phyloP scores from a whole-genome alignment of 225 moss, liverwort and hornwort genomes.

The Ulota crispa region DNA sequence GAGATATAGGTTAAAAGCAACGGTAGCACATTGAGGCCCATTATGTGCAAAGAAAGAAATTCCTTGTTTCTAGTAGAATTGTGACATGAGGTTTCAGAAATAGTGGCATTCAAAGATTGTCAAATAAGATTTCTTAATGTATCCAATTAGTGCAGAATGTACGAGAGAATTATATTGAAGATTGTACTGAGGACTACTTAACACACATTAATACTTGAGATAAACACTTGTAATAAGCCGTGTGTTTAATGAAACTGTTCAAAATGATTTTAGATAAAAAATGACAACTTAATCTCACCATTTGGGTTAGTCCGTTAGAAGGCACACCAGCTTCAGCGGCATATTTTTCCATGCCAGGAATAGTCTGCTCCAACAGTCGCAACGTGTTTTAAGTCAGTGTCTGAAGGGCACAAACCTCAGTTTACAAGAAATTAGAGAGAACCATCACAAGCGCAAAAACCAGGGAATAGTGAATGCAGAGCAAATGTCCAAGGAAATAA shows the following conservation, averaged over 20 bases:
- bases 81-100: neutral
- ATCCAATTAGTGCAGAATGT: neutral
- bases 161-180: neutral
- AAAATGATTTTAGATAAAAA: neutral
- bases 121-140: neutral
- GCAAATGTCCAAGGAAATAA: neutral
- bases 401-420: neutral
- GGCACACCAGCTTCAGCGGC: conserved; percentile 59
- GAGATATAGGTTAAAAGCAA: neutral
- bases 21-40: neutral
- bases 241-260: neutral
- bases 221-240: neutral
- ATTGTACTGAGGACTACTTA: neutral
- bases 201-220: neutral
- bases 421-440: neutral
- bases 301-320: conserved; percentile 76
- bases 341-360: conserved; percentile 86
- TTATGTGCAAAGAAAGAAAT: neutral
- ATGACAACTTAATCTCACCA: conserved; percentile 56
- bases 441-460: neutral
- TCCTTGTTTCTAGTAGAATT: neutral
- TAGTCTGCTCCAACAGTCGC: conserved; percentile 51
- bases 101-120: neutral
- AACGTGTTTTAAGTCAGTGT: neutral
- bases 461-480: neutral